phyloP scores from a whole-genome alignment of 2,329 filamentous ascomycete genomes.

The Periconia sp. region DNA sequence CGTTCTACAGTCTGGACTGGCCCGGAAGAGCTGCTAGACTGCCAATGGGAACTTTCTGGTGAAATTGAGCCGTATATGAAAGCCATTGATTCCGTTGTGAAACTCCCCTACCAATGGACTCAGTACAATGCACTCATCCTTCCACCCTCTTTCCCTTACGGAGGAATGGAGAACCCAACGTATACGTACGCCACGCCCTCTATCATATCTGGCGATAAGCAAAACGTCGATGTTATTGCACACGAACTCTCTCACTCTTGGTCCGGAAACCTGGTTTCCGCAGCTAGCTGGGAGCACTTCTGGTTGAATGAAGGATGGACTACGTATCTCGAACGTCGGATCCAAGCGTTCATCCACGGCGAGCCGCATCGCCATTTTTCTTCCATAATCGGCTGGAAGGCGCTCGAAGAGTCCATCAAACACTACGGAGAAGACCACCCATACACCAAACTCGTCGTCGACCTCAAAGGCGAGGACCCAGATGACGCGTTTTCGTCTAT shows the following conservation, averaged over 20 bases:
- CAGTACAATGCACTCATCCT: conserved; percentile 92
- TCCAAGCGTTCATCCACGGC: conserved; percentile 75
- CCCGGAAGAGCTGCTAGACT: conserved; percentile 80
- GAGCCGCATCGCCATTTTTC: conserved; percentile 89
- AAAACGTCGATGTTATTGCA: conserved; percentile 95
- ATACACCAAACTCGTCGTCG: conserved; percentile 87
- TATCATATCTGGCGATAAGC: conserved; percentile 77
- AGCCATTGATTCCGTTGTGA: conserved; percentile 77
- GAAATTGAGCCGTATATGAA: conserved; percentile 93
- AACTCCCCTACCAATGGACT: conserved; percentile 83
- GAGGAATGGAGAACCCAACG: conserved; percentile 84
- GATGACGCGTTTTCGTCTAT: conserved; percentile 93
- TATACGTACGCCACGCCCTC: conserved; percentile 96
- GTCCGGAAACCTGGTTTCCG: conserved; percentile 84
- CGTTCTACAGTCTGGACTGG: conserved; percentile 83
- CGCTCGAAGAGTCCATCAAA: conserved; percentile 76
- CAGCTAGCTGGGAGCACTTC: conserved; percentile 80
- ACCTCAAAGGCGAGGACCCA: conserved; percentile 87
- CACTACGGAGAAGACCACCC: conserved; percentile 81
- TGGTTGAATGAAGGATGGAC: conserved; percentile 83
- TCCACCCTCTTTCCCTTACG: conserved; percentile 68
- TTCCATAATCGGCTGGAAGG: conserved; percentile 94
- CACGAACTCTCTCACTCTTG: conserved; percentile 78
- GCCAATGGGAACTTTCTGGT: conserved; percentile 87
- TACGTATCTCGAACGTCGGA: conserved; percentile 86